Conservation (phyloP, 495 filamentous ascomycete genomes). For the Rostrohypoxylon terebratum region DNA sequence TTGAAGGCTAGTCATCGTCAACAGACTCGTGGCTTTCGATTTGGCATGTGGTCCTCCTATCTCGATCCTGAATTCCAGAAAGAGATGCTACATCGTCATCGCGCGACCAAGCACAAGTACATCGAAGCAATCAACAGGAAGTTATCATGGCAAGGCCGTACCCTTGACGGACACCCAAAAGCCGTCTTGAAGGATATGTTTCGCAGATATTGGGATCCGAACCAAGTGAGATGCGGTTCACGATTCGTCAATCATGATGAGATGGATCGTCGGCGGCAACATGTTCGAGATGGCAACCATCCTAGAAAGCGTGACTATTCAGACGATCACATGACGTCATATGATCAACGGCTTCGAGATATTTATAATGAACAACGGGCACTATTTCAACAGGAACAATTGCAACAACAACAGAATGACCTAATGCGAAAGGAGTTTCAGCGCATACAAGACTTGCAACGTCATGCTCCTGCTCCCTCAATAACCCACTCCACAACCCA, state of each 20-base stretch:
- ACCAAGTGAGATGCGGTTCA: conserved; percentile 14
- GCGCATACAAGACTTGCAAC: no score
- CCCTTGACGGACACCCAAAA: conserved; percentile 46
- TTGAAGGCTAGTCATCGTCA: conserved; percentile 40
- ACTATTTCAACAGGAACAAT: no score
- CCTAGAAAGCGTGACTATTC: neutral
- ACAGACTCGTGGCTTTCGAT: conserved; percentile 60
- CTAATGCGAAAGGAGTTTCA: no score
- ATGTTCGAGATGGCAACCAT: neutral
- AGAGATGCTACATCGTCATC: conserved; percentile 56
- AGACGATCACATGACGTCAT: no score
- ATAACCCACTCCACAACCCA: no score
- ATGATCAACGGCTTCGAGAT: conserved; percentile 7
- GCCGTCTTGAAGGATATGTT: conserved; percentile 50
- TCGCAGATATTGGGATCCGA: conserved; percentile 51
- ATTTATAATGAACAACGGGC: no score
- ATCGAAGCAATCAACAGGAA: conserved; percentile 51
- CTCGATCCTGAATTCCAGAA: conserved; percentile 53
- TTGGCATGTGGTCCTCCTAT: conserved; percentile 59
- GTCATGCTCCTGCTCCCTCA: no score
- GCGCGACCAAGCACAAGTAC: conserved; percentile 56
- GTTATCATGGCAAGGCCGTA: conserved; percentile 55
- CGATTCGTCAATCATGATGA: conserved; percentile 28
- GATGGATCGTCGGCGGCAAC: conserved; percentile 24
- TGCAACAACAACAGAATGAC: no score